Percentiles rank a stretch among this genome's conserved stretches.
These are phyloP conservation scores for Neltuma alba DNA, from an alignment of 306 rosid species.

Conservation along the genomic window DNA sequence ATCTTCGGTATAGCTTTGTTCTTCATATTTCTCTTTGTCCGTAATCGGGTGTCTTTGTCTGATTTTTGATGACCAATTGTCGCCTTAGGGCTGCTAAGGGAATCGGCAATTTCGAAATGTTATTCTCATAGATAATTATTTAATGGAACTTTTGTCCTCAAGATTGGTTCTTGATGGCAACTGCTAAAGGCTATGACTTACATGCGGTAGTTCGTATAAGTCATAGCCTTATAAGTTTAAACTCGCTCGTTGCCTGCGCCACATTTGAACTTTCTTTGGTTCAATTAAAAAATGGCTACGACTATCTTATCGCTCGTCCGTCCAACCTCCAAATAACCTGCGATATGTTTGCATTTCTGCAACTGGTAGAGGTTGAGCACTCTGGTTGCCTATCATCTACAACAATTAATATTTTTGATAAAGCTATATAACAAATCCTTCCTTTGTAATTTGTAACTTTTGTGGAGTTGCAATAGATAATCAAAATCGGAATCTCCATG, in stretches of 20 bases:
- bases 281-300: background rate
- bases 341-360: constrained; percentile 27
- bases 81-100: constrained; percentile 38
- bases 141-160: background rate
- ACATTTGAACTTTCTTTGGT: background rate
- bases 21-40: background rate
- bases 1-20: constrained; percentile 38
- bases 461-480: background rate
- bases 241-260: background rate
- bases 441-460: constrained; percentile 15
- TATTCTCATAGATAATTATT: background rate
- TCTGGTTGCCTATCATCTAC: constrained; percentile 5
- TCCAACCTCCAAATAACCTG: background rate
- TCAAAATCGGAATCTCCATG: constrained; percentile 15
- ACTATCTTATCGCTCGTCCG: background rate
- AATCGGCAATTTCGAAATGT: constrained; percentile 16
- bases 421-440: background rate
- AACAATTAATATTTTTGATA: background rate
- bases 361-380: constrained; percentile 32
- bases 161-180: background rate
- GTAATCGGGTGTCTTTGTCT: background rate
- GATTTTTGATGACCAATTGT: background rate
- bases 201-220: background rate
- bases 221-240: background rate
- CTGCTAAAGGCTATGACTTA: constrained; percentile 6